Base-by-base conservation (phyloP, 2,329 filamentous ascomycete species). In the Colletotrichum sp. region DNA sequence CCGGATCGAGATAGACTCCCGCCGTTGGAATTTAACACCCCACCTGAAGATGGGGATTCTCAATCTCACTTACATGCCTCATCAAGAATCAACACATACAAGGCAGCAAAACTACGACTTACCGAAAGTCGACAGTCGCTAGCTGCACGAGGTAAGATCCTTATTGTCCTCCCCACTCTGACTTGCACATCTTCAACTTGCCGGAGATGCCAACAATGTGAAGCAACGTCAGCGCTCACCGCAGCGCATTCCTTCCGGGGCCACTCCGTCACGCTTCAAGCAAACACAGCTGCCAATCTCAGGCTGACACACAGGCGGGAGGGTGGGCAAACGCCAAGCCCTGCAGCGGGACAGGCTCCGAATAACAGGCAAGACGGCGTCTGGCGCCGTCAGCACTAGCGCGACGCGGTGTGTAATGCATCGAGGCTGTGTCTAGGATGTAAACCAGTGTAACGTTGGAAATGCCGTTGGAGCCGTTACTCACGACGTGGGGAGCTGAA, bases 361-460 rank as follows among this genome's bases (percentile, higher is more conserved):
- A 32, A 32, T 0, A 0, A 61, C 26, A 62, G 18, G 58, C 30
- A 36, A 36, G 30, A 69, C 67, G 30, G 15, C 30, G 30, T 0
- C 43, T 1, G 43, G 0, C 10, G 43, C 55, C 30, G 65, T 73
- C 55, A 73, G 65, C 70, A 38, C 70, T 73, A 73, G 70, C 66
- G 38, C 36, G 52, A 56, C 64, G 38, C 21, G 21, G 13, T 52
- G 26, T 52, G 32, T 32, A 66, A 32, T 52, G 62, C 24, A 38
- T 30, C 38, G 62, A 66, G 38, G 62, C 62, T 18, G 62, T 66
- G 36, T 66, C 43, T 62, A 5, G 43, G 43, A 52, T 21, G 43
- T 15, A 36, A 21, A 24, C n/a, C n/a, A 10, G 26, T 38, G 55
- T n/a, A 18, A 68, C 70, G 12, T 52, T 36, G 32, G 34, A 21